These are phyloP conservation scores for Didymella lethalis DNA, from an alignment of 2,329 filamentous ascomycete species.

Conservation along the genomic window DNA sequence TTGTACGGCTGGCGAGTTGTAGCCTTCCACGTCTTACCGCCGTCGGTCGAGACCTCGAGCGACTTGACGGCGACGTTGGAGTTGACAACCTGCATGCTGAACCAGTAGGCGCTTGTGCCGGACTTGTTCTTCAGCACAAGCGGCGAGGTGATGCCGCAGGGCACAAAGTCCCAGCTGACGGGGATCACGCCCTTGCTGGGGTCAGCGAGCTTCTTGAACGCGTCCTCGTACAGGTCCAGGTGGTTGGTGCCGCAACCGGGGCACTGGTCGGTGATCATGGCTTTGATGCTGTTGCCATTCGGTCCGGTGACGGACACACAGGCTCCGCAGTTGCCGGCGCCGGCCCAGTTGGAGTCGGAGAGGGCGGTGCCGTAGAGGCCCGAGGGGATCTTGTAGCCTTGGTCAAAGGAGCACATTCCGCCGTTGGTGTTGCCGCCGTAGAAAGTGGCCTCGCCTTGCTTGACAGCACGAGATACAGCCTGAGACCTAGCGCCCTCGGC, in stretches of 20 bases:
- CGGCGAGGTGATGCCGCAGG: slow-evolving; percentile 61
- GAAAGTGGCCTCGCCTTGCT: slow-evolving; percentile 46
- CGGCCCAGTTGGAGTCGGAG: slow-evolving; percentile 65
- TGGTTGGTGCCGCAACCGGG: slow-evolving; percentile 63
- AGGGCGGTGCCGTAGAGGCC: slow-evolving; percentile 69
- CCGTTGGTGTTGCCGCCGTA: slow-evolving; percentile 58
- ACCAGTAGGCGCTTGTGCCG: slow-evolving; percentile 62
- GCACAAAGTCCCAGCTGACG: slow-evolving; percentile 59
- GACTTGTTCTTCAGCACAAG: slow-evolving; percentile 63
- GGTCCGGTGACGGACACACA: slow-evolving; percentile 68
- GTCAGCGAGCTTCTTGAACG: slow-evolving; percentile 59
- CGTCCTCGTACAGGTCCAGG: slow-evolving; percentile 63
- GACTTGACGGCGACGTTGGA: slow-evolving; percentile 63
- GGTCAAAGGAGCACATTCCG: slow-evolving; percentile 60
- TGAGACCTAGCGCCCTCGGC: not conserved
- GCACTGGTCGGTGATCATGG: slow-evolving; percentile 70
- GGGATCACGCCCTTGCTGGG: slow-evolving; percentile 58
- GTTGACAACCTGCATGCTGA: slow-evolving; percentile 71
- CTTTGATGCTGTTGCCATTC: slow-evolving; percentile 65
- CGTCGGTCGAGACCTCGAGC: slow-evolving; percentile 69
- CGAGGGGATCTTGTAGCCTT: slow-evolving; percentile 66
- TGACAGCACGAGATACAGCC: slow-evolving; percentile 20
- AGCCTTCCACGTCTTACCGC: slow-evolving; percentile 65
- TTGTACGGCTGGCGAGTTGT: slow-evolving; percentile 62
- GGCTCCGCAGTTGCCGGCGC: slow-evolving; percentile 65